Conservation (phyloP, 192 early-diverging fungal genomes). For the Coemansia sp. region DNA sequence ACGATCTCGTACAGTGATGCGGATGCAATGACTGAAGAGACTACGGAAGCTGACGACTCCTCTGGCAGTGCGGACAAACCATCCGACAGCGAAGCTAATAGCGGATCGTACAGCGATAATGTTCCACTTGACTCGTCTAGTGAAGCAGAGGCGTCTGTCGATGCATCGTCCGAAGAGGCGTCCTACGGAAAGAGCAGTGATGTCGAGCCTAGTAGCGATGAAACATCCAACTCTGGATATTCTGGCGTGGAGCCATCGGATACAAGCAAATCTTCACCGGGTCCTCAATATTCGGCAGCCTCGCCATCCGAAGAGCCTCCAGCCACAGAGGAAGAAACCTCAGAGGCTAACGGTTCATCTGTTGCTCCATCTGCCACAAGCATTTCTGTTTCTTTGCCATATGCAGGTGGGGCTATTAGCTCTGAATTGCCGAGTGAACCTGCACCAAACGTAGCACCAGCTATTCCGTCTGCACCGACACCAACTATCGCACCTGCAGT, state of each 20-base stretch:
- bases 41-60: neutral
- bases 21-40: neutral
- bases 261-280: neutral
- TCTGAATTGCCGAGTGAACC: neutral
- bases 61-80: neutral
- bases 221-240: neutral
- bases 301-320: neutral
- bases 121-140: neutral
- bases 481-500: neutral
- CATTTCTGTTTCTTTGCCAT: neutral
- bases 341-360: neutral
- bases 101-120: neutral
- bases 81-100: neutral
- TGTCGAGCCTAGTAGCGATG: neutral
- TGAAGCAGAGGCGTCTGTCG: neutral
- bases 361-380: neutral
- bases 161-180: neutral
- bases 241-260: neutral
- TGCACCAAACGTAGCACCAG: neutral
- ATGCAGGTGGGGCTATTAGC: neutral
- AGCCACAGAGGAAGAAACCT: neutral
- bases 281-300: neutral
- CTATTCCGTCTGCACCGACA: neutral
- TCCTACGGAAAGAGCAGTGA: neutral
- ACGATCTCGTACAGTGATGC: neutral